These are phyloP conservation scores for Amborella trichopoda DNA, from an alignment of 164 flowering plant species.

Conservation along the genomic window DNA sequence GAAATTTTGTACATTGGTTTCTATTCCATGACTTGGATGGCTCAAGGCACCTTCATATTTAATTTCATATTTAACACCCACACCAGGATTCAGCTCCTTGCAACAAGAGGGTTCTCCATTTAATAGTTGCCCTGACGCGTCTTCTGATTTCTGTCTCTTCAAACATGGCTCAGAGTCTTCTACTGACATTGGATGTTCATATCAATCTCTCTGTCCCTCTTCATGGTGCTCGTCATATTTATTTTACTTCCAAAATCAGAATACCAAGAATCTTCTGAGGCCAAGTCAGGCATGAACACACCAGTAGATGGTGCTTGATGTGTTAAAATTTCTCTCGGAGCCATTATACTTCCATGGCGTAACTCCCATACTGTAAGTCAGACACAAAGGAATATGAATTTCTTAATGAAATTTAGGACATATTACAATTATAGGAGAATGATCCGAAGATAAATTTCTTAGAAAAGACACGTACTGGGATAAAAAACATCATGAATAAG, in stretches of 20 bases:
- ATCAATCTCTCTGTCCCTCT: slow-evolving; percentile 66
- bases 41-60: slow-evolving; percentile 28
- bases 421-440: slow-evolving; percentile 3
- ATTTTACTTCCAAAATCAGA: slow-evolving; percentile 18
- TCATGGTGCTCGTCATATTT: slow-evolving; percentile 6
- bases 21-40: slow-evolving; percentile 12
- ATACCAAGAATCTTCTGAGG: slow-evolving; percentile 16
- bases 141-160: slow-evolving; percentile 52
- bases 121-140: slow-evolving; percentile 7
- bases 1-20: slow-evolving; percentile 20
- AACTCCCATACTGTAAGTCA: slow-evolving; percentile 88
- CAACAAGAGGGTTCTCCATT: slow-evolving; percentile 10
- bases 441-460: no score
- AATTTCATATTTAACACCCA: no score
- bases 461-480: slow-evolving; percentile 76
- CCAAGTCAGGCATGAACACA: slow-evolving; percentile 39
- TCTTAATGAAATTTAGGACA: no score
- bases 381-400: no score
- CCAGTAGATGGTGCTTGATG: slow-evolving; percentile 91
- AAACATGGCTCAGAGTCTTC: slow-evolving; percentile 41
- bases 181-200: slow-evolving; percentile 41
- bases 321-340: slow-evolving; percentile 81
- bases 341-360: slow-evolving; percentile 97
- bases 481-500: slow-evolving; percentile 90
- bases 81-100: slow-evolving; percentile 11